Evolutionary conservation across 306 rosid species (phyloP), one percentile per base, ranked within the genome.

Genomic region (Dryas alaskensis): DNA sequence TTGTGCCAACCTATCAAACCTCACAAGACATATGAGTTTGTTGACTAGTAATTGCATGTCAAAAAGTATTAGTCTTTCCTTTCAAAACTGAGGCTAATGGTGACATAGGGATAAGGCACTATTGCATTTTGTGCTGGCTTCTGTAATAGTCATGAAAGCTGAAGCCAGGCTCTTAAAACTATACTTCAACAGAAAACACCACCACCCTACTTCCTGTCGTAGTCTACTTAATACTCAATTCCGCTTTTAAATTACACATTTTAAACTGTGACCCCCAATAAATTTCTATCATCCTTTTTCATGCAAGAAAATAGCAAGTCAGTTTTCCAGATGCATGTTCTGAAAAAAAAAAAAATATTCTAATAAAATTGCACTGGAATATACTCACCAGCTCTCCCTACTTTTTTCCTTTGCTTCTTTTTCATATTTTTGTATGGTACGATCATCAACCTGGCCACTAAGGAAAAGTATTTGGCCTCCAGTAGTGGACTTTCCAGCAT

Each of bases 401-500:
- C 98, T 95, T 82, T 95, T 95, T 37, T 95, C 99, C 87, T 95
- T 95, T 6, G 99, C 99, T 90, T 95, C 99, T 77, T 87, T 95
- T 83, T 95, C 99, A 10, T 92, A 95, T 79, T 95, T 95, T 78
- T 92, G 98, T 79, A 95, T 95, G 10, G 99, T 95, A 31, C 99
- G 90, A 50, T 95, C 99, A 75, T 95, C 99, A 78, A 95, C 99
- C 82, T 88, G 96, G 70, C 97, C 89, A 78, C 97, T 94, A 54
- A 94, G 95, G 85, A 92, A 92, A 87, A 94, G 99, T 81, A 94
- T 94, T 82, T 94, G 99, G 53, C 99, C 99, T 67, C 99, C 99
- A 67, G 90, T 89, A 14, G 99, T 94, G 63, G 99, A 94, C 88
- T 94, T 94, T 27, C 99, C 99, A 78, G 97, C 99, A 87, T 94